These are phyloP conservation scores for Primulina tabacum DNA, from an alignment of 257 asterid genomes.

Conservation along the genomic window DNA sequence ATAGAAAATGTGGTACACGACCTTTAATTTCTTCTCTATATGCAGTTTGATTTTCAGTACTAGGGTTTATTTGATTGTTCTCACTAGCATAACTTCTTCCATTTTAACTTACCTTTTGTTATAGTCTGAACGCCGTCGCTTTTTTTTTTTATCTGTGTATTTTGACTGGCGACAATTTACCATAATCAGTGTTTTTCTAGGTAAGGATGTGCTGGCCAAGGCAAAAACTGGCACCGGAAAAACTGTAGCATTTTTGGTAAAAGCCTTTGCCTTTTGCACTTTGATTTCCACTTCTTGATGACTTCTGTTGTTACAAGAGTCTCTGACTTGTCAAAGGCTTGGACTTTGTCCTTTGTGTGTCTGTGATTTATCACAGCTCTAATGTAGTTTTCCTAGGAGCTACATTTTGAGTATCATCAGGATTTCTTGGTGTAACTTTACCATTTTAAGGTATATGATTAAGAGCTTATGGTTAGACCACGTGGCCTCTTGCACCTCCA, in stretches of 20 bases:
- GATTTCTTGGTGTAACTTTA: not conserved
- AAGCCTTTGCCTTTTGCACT: conserved; percentile 18
- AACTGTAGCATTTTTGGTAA: conserved; percentile 96
- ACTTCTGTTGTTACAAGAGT: not conserved
- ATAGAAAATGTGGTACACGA: not conserved
- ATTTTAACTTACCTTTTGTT: conserved; percentile 6
- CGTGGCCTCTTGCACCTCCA: conserved; percentile 4
- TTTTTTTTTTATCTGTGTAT: not conserved
- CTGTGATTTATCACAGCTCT: not conserved
- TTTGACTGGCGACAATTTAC: conserved; percentile 14
- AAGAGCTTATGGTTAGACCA: conserved; percentile 4
- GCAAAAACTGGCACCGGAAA: conserved; percentile 99
- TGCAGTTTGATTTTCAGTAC: not conserved
- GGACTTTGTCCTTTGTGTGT: conserved; percentile 1
- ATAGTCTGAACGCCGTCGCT: not conserved
- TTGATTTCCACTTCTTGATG: not conserved
- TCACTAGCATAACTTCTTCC: conserved; percentile 1
- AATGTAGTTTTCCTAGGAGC: not conserved
- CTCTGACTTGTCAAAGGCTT: conserved; percentile 11
- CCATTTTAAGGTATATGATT: not conserved
- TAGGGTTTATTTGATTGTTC: not conserved
- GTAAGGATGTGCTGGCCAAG: conserved; percentile 97
- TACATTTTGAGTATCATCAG: not conserved
- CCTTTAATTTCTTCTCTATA: not conserved
- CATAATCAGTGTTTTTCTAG: conserved; percentile 40